Evolutionary conservation across 345 rosid genomes (phyloP).

Genomic region (Ceriops tagal): DNA sequence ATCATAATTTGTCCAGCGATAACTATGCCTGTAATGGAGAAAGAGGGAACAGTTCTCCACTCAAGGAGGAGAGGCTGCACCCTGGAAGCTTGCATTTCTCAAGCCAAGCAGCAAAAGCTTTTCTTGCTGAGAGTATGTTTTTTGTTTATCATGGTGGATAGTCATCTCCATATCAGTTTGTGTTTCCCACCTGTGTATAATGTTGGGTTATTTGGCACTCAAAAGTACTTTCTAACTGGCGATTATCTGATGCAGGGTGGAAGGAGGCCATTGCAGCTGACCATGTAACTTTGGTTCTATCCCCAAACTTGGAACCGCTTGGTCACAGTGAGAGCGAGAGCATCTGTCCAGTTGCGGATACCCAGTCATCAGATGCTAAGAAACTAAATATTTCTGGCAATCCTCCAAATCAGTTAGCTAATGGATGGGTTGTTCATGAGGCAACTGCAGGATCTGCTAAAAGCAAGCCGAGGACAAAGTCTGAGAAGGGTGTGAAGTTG

Average conservation of each 20-base stretch:
- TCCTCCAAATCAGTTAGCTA: conserved; percentile 21
- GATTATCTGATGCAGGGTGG: conserved; percentile 62
- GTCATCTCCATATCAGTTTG: neutral
- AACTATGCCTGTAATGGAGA: conserved; percentile 18
- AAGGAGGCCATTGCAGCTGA: conserved; percentile 61
- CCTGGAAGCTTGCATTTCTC: conserved; percentile 43
- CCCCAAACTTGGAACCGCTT: conserved; percentile 37
- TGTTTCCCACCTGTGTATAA: too few species aligned
- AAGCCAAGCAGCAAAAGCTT: conserved; percentile 56
- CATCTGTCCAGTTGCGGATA: conserved; percentile 14
- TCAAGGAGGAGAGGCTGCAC: conserved; percentile 7
- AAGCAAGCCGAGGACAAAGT: conserved; percentile 43
- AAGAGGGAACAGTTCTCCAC: conserved; percentile 11
- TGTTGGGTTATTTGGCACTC: neutral
- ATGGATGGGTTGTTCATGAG: conserved; percentile 5
- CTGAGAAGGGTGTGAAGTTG: conserved; percentile 59
- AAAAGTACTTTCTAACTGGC: neutral
- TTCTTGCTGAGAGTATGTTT: conserved; percentile 75
- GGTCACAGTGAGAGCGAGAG: conserved; percentile 16
- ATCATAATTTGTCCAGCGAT: conserved; percentile 15
- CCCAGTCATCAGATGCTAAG: conserved; percentile 29
- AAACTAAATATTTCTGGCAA: conserved; percentile 17
- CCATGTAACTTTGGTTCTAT: conserved; percentile 64
- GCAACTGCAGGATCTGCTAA: conserved; percentile 27
- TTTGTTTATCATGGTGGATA: neutral